These are phyloP conservation scores for Kokia cookei DNA, from an alignment of 441 rosid species.

Conservation along the genomic window DNA sequence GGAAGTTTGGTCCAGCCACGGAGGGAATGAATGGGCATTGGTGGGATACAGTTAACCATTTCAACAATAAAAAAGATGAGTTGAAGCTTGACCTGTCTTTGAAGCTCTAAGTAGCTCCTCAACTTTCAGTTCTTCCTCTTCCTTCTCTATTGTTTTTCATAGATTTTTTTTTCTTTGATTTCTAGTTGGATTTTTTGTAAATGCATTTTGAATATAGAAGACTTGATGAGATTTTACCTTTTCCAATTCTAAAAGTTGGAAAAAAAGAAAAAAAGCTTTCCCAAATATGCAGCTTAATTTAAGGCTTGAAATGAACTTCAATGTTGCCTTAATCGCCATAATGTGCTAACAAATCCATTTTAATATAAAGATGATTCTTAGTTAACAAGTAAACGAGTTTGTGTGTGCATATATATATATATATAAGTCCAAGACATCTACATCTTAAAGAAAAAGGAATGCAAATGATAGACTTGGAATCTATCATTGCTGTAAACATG, in stretches of 20 bases:
- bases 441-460: neutral
- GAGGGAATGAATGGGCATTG: constrained; percentile 25
- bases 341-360: neutral
- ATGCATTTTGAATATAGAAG: constrained; percentile 13
- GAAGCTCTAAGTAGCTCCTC: constrained; percentile 47
- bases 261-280: neutral
- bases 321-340: neutral
- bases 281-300: neutral
- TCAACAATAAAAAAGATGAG: constrained; percentile 49
- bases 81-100: constrained; percentile 84
- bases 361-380: neutral
- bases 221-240: neutral
- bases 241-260: neutral
- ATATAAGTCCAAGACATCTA: neutral
- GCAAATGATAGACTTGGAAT: too few relatives aligned
- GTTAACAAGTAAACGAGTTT: neutral
- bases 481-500: too few relatives aligned
- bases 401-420: neutral
- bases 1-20: constrained; percentile 21
- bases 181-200: constrained; percentile 18
- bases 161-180: neutral
- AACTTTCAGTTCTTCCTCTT: constrained; percentile 6
- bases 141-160: neutral
- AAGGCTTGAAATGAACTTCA: constrained; percentile 7
- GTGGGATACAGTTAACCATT: constrained; percentile 33